Evolutionary conservation across 1,284 basidiomycete genomes (phyloP), one percentile per base, ranked within the genome.

Genomic region (Apiotrichum sp.): DNA sequence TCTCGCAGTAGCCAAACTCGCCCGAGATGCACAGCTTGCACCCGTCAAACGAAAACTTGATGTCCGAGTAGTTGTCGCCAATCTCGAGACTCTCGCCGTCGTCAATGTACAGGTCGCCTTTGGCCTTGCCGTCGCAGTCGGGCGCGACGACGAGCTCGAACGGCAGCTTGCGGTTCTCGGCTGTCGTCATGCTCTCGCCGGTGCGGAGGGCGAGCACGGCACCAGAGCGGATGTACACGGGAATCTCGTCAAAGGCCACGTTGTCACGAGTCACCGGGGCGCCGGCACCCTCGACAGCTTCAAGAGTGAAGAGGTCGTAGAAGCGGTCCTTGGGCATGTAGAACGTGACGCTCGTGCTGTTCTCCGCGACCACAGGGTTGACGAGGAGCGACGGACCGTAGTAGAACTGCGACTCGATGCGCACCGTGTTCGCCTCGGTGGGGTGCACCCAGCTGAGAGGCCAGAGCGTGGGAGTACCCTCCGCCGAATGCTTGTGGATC

Each of bases 301-400:
- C 76, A 65, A 86, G 84, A 0, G 84, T 87, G 73, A 84, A 88
- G 82, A 85, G 87, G 71, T 89, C 86, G 52, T 85, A 89, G 55
- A 79, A 74, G 0, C 82, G 80, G 13, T 73, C 74, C n/a, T 82
- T 82, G 3, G 70, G 71, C 52, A 69, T 66, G 57, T 66, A 58
- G 68, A 81, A 77, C 10, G 75, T 65, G 14, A 84, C 83, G 9
- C 77, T 77, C 2, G 77, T 78, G 16, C 77, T 78, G 56, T 82
- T 86, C 0, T 86, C 84, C 2, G 76, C 75, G 40, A 87, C 69
- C 0, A 89, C 87, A 1, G 87, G 88, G 0, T 87, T 86, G 42
- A 89, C 82, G 35, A 89, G 80, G 43, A 89, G 79, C 60, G 83
- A 81, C 10, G 79, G 62, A 13, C 88, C 87, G 54, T 89, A 75